Base-by-base conservation (phyloP, 2,329 filamentous ascomycete species). In the Colletotrichum sp. region DNA sequence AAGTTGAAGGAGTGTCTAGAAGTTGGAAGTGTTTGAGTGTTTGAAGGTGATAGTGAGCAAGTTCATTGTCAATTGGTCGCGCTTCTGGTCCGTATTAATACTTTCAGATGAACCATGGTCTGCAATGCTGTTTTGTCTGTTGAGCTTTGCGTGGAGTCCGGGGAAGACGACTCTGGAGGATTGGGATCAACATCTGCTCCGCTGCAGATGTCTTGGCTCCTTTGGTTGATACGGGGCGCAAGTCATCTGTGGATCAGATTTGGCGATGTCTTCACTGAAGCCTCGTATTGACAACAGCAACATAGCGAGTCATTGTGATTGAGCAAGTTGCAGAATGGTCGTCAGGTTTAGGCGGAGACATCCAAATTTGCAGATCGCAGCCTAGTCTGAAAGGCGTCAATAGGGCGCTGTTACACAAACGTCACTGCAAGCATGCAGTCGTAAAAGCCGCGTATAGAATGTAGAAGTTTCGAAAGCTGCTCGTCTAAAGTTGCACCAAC, bases 21-120 rank as follows among this genome's bases (percentile, higher is more conserved):
- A 59, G 24, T n/a, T 49, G 6, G 4, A 49, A 49, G n/a, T 49
- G 10, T 21, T 21, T n/a, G 10, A 49, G 6, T 49, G 10, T 49
- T 0, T 49, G n/a, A 21, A 49, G 44, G 18, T 12, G 10, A 21
- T 21, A 1, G 0, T 12, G 10, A 13, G 10, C 0, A 8, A 12
- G 6, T 49, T 21, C n/a, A 21, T 21, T 21, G 18, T 21, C 44
- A 21, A 0, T 49, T 21, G 44, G n/a, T 0, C 0, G n/a, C n/a
- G 44, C 44, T 49, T 0, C n/a, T 49, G 10, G 44, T 21, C n/a
- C 10, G n/a, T 49, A 49, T 49, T 49, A 49, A 49, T 49, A 49
- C 10, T 49, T 21, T 13, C 10, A 49, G 44, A 21, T 8, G 18
- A 8, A 13, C 44, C 44, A 49, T 21, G 0, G n/a, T 49, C 44